Base-by-base conservation (phyloP, 2,329 filamentous ascomycete genomes). In the Nothophoma quercina region DNA sequence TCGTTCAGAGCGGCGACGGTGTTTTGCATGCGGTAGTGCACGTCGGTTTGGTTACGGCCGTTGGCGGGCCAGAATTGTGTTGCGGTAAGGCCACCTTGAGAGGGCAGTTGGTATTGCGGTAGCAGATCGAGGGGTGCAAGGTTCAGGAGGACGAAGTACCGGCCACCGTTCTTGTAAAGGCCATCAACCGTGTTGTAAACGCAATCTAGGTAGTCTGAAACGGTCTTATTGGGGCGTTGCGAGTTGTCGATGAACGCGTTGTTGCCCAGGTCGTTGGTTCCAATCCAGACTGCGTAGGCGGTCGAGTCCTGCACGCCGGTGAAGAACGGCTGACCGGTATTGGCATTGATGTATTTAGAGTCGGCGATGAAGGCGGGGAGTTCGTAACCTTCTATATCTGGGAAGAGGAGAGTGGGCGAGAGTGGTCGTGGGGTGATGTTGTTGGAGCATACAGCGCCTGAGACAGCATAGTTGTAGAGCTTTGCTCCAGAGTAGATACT, bases 211-310 rank as follows among this genome's bases (percentile, higher is more conserved):
- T 87, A 91, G 65, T 87, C 81, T 1, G 80, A 77, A 5, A 92
- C 79, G 2, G 83, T 87, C 19, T 84, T 85, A 10, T 81, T 83
- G 0, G 76, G 62, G 4, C 81, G 72, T 67, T 91, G 86, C 19
- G 78, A 79, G 66, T 91, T 87, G 4, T 81, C 85, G 25, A 93
- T 70, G 66, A 92, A 88, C 7, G 82, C 87, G 43, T 79, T 73
- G 50, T 78, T 79, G 18, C 89, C 89, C 8, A 93, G 77, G 65
- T 95, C 90, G 67, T 93, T 93, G 19, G 89, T 92, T 3, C 90
- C 90, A 63, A 93, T 91, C 88, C 88, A 93, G 42, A 93, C 82
- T 1, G 85, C 81, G 65, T 91, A 93, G 2, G 90, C 85, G 0
- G 88, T 90, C 57, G 86, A 85, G 23, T 83, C 74, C 1, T 80